Percentiles rank a stretch among this genome's conserved stretches.
phyloP scores from a whole-genome alignment of 2,329 filamentous ascomycete genomes.

The Zasmidium citrigriseum region DNA sequence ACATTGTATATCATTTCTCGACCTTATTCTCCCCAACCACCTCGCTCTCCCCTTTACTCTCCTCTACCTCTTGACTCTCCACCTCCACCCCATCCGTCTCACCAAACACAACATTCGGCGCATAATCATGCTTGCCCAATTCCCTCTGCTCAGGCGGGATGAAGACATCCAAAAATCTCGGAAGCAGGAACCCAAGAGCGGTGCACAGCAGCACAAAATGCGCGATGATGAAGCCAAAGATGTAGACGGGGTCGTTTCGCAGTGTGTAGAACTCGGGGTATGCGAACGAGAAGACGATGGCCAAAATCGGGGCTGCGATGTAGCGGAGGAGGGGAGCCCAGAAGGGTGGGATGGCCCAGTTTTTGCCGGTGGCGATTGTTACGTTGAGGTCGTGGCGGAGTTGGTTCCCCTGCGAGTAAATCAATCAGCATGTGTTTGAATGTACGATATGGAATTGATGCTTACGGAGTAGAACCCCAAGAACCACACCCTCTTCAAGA shows the following conservation, averaged over 20 bases:
- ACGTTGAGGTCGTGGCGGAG: constrained; percentile 54
- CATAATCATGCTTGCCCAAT: not conserved
- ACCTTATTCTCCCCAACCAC: no score
- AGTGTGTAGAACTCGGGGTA: constrained; percentile 51
- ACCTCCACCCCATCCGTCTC: not conserved
- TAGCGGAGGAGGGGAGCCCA: constrained; percentile 54
- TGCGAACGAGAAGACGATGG: constrained; percentile 55
- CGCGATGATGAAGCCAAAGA: constrained; percentile 50
- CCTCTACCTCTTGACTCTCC: no score
- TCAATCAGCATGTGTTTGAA: not conserved
- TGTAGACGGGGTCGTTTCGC: constrained; percentile 36
- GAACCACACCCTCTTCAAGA: constrained; percentile 51
- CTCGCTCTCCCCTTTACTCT: no score
- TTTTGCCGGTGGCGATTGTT: constrained; percentile 55
- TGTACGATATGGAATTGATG: not conserved
- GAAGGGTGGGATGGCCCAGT: constrained; percentile 58
- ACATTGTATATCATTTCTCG: no score
- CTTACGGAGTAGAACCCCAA: constrained; percentile 59
- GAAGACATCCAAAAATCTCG: not conserved
- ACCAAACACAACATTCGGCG: not conserved
- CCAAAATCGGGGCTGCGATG: constrained; percentile 53
- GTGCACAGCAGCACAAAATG: constrained; percentile 9
- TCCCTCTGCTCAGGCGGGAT: not conserved
- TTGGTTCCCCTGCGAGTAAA: constrained; percentile 8
- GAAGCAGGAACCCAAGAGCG: not conserved